These are phyloP conservation scores for Nannizziopsis arthrosporioides DNA, from an alignment of 2,329 filamentous ascomycete genomes.

Conservation along the genomic window DNA sequence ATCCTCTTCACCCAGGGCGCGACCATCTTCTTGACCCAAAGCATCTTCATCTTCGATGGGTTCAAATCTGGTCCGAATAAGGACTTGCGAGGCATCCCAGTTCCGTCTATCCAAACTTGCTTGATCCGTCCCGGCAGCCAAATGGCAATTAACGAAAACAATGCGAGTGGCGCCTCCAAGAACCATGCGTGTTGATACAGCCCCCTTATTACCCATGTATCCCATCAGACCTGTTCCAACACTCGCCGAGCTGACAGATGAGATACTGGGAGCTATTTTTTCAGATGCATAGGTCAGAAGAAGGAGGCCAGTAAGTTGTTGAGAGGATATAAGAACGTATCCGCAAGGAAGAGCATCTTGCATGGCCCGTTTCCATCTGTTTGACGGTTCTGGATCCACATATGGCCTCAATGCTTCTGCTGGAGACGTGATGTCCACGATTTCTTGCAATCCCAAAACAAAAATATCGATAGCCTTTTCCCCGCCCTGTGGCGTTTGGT, in stretches of 20 bases:
- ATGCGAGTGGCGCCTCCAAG: conserved; percentile 81
- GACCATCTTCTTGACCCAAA: conserved; percentile 41
- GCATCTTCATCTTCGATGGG: conserved; percentile 56
- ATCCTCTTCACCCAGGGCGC: conserved; percentile 76
- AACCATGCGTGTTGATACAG: conserved; percentile 66
- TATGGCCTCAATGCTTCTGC: conserved; percentile 68
- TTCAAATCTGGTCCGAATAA: conserved; percentile 63
- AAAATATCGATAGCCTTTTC: conserved; percentile 74
- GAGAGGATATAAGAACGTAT: conserved; percentile 64
- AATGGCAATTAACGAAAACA: conserved; percentile 82
- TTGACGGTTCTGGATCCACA: conserved; percentile 57
- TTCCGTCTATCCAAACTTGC: conserved; percentile 68
- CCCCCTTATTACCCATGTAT: conserved; percentile 94
- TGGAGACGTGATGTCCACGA: conserved; percentile 68
- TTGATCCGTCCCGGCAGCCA: conserved; percentile 75
- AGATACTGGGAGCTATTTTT: conserved; percentile 59
- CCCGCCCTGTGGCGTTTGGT: conserved; percentile 15
- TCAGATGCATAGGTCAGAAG: conserved; percentile 78
- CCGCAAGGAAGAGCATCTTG: conserved; percentile 61
- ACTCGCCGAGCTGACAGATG: conserved; percentile 66
- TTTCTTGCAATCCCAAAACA: conserved; percentile 79
- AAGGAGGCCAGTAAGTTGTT: conserved; percentile 77
- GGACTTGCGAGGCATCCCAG: conserved; percentile 77
- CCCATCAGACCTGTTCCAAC: conserved; percentile 85
- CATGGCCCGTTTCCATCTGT: conserved; percentile 70